A percentile compares a stretch with the other conserved stretches of the same genome.
Conservation (phyloP, 768 basidiomycete genomes). For the Phylloporus sp. region DNA sequence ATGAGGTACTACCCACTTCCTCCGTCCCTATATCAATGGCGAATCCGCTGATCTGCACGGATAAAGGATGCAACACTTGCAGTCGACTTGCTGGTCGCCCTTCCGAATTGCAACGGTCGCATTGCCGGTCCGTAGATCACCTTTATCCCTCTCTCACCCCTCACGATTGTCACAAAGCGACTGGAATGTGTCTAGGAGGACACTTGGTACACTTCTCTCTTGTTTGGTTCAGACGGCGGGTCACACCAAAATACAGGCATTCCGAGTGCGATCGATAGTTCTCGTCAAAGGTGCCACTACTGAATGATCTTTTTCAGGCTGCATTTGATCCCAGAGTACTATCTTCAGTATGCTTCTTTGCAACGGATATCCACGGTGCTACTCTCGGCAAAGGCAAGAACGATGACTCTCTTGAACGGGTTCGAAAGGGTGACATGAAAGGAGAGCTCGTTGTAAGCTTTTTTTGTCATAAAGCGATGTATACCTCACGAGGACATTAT, state of each 20-base stretch:
- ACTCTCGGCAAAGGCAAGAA: slow-evolving; percentile 80
- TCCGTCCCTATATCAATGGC: not conserved
- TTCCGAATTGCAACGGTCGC: slow-evolving; percentile 84
- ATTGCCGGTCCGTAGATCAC: slow-evolving; percentile 59
- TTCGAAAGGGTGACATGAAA: slow-evolving; percentile 74
- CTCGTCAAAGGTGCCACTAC: not conserved
- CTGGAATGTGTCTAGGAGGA: slow-evolving; percentile 89
- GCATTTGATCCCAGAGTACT: slow-evolving; percentile 83
- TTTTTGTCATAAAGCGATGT: not conserved
- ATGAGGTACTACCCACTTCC: slow-evolving; percentile 53
- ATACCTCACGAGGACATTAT: not conserved
- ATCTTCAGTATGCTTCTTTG: slow-evolving; percentile 89
- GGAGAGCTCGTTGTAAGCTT: slow-evolving; percentile 75
- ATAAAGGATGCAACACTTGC: slow-evolving; percentile 71
- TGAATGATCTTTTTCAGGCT: slow-evolving; percentile 44
- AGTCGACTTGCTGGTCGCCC: slow-evolving; percentile 66
- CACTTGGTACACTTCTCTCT: slow-evolving; percentile 56
- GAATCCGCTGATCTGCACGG: not conserved
- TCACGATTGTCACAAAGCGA: slow-evolving; percentile 41
- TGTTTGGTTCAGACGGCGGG: not conserved
- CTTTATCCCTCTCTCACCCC: not conserved
- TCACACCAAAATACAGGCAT: slow-evolving; percentile 36
- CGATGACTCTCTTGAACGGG: slow-evolving; percentile 75
- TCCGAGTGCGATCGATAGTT: slow-evolving; percentile 36
- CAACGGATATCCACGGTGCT: slow-evolving; percentile 87